phyloP scores from a whole-genome alignment of 805 yeast species.

The Candida pseudoglaebosa region DNA sequence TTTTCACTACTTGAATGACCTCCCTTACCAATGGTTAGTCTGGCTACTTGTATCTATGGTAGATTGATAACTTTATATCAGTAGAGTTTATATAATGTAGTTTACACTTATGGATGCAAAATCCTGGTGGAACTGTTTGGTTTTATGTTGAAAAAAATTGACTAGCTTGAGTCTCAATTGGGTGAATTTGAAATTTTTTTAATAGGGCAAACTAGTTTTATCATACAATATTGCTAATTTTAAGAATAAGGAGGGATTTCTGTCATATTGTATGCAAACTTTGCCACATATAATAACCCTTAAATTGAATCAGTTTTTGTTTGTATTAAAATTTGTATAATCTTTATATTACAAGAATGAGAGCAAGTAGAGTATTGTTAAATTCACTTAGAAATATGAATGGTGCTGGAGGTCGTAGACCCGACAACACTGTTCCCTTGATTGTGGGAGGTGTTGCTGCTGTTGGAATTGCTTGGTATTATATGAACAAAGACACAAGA shows the following conservation, averaged over 20 bases:
- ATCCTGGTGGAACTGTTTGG: too few species aligned
- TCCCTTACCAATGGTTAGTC: not conserved
- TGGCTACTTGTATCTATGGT: too few species aligned
- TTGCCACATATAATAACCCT: not conserved
- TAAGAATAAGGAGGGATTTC: too few species aligned
- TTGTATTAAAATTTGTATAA: conserved; percentile 98
- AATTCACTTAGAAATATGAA: conserved; percentile 1
- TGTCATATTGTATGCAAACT: too few species aligned
- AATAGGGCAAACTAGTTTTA: too few species aligned
- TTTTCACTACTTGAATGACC: conserved; percentile 1
- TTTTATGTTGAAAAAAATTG: too few species aligned
- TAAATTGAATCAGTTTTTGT: conserved; percentile 12
- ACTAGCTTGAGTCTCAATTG: too few species aligned
- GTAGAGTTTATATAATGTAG: too few species aligned
- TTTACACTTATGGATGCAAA: too few species aligned
- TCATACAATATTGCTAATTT: too few species aligned
- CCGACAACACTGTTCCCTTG: conserved; percentile 4
- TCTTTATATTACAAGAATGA: conserved; percentile 44
- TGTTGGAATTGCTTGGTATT: conserved; percentile 2
- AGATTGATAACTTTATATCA: too few species aligned
- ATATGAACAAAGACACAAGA: conserved; percentile 1
- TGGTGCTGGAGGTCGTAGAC: not conserved
- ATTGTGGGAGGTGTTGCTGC: conserved; percentile 3
- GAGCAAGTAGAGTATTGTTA: conserved; percentile 1
- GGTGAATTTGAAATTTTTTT: too few species aligned